Evolutionary conservation across 805 yeast genomes (phyloP).

Genomic region (Starmerella davenportii): DNA sequence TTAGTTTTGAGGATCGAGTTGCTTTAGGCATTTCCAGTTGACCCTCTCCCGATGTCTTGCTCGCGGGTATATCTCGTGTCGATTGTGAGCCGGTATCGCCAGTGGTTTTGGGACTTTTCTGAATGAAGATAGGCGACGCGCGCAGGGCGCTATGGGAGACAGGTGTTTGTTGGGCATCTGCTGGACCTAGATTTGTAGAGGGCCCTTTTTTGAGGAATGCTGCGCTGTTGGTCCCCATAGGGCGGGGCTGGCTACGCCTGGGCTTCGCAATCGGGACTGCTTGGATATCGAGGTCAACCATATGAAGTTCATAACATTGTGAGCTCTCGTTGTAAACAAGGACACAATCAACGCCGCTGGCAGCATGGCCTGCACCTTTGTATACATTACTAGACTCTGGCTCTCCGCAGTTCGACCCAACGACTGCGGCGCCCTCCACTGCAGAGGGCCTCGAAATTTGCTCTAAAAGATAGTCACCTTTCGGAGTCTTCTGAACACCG

Average conservation of each 20-base stretch:
- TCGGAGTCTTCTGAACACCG: slow-evolving; percentile 9
- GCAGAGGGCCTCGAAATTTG: neutral
- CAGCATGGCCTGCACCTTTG: slow-evolving; percentile 16
- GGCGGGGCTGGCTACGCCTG: neutral
- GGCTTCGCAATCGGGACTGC: slow-evolving; percentile 10
- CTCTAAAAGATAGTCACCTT: slow-evolving; percentile 12
- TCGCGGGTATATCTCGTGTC: too few species aligned
- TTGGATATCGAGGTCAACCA: slow-evolving; percentile 10
- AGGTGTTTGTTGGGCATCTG: too few species aligned
- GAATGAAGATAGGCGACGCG: too few species aligned
- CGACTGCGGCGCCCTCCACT: slow-evolving; percentile 3
- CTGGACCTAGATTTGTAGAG: too few species aligned
- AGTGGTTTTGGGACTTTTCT: too few species aligned
- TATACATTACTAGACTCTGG: slow-evolving; percentile 12
- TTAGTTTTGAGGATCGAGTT: too few species aligned
- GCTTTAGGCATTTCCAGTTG: too few species aligned
- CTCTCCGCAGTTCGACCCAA: neutral
- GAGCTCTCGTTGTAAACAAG: slow-evolving; percentile 55
- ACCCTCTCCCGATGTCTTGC: too few species aligned
- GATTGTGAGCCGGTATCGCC: too few species aligned
- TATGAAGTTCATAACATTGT: slow-evolving; percentile 16
- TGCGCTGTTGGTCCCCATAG: neutral
- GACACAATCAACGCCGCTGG: slow-evolving; percentile 40
- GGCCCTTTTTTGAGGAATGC: too few species aligned
- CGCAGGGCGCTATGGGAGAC: too few species aligned